Percentiles rank a stretch among this genome's conserved stretches.
These are phyloP conservation scores for Ambrosiella beaveri DNA, from an alignment of 2,329 filamentous ascomycete genomes.

Conservation along the genomic window DNA sequence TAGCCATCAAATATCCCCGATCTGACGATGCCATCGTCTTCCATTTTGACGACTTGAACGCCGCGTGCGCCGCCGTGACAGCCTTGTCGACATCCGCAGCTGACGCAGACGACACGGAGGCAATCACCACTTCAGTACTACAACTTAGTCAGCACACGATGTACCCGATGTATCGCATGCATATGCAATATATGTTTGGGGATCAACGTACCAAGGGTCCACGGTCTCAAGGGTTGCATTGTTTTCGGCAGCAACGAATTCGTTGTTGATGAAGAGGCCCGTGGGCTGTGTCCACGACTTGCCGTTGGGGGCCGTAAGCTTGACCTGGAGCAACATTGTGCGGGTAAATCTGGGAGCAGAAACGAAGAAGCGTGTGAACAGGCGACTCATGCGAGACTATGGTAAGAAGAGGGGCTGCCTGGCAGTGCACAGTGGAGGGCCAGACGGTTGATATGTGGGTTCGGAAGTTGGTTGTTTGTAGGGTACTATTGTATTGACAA, in stretches of 20 bases:
- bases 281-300: slow-evolving; percentile 52
- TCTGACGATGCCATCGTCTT: slow-evolving; percentile 48
- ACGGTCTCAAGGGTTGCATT: slow-evolving; percentile 48
- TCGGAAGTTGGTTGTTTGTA: too few relatives aligned
- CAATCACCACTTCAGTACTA: slow-evolving; percentile 48
- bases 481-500: too few relatives aligned
- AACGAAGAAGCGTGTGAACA: neutral
- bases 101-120: slow-evolving; percentile 51
- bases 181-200: too few relatives aligned
- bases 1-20: slow-evolving; percentile 50
- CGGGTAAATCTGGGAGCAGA: neutral
- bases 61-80: slow-evolving; percentile 50
- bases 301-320: slow-evolving; percentile 62
- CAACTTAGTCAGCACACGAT: neutral
- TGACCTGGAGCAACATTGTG: slow-evolving; percentile 21
- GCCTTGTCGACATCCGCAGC: slow-evolving; percentile 51
- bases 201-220: slow-evolving; percentile 44
- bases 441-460: neutral
- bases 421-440: neutral
- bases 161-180: neutral
- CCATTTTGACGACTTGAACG: slow-evolving; percentile 52
- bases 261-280: slow-evolving; percentile 73
- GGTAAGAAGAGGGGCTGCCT: neutral
- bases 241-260: slow-evolving; percentile 52
- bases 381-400: neutral